Evolutionary conservation across 805 yeast genomes (phyloP).

Genomic region (Candida nanaspora): DNA sequence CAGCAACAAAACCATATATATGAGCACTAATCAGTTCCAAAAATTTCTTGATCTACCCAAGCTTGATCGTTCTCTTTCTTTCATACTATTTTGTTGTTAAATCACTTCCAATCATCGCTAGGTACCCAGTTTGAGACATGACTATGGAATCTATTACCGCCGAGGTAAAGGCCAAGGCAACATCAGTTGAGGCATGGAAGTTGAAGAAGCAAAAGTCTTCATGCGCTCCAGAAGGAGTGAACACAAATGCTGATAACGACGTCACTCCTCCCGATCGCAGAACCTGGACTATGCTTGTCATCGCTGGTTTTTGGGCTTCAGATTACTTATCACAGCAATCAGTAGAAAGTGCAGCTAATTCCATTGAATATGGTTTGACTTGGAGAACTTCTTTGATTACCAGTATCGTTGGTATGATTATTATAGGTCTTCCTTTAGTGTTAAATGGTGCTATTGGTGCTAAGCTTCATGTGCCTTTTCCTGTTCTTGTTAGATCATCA

Average conservation of each 20-base stretch:
- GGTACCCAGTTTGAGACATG: no score
- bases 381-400: slow-evolving; percentile 14
- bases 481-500: slow-evolving; percentile 25
- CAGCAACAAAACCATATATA: no score
- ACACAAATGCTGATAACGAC: slow-evolving; percentile 13
- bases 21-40: no score
- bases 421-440: slow-evolving; percentile 13
- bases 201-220: slow-evolving; percentile 10
- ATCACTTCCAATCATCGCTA: no score
- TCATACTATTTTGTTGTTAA: no score
- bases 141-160: background rate
- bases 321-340: slow-evolving; percentile 19
- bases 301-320: slow-evolving; percentile 20
- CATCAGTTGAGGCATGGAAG: background rate
- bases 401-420: slow-evolving; percentile 13
- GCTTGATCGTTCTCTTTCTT: no score
- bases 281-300: slow-evolving; percentile 16
- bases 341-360: slow-evolving; percentile 14
- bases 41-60: no score
- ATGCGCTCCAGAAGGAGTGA: slow-evolving; percentile 12
- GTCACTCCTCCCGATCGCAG: slow-evolving; percentile 16
- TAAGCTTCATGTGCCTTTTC: slow-evolving; percentile 28
- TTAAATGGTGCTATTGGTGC: slow-evolving; percentile 27
- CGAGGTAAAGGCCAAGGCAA: background rate
- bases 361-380: slow-evolving; percentile 11